Conservation (phyloP, 768 basidiomycete genomes). For the Collybiopsis luxurians region DNA sequence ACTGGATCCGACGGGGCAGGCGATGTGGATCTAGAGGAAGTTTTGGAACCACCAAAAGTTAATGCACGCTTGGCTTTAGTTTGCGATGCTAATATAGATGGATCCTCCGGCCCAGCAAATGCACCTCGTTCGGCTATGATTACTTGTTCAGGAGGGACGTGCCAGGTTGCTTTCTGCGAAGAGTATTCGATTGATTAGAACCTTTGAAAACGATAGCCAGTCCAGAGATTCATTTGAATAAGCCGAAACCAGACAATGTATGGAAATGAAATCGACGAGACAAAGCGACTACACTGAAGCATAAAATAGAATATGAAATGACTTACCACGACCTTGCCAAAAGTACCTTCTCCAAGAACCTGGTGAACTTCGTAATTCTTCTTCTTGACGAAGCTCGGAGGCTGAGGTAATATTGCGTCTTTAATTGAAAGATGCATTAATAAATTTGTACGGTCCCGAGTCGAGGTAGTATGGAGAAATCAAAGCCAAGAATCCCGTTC, state of each 20-base stretch:
- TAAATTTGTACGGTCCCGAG: no score
- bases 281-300: not conserved
- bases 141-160: slow-evolving; percentile 62
- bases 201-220: no score
- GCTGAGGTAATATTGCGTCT: slow-evolving; percentile 74
- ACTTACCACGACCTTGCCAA: slow-evolving; percentile 86
- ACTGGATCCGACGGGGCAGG: slow-evolving; percentile 19
- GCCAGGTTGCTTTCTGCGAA: slow-evolving; percentile 69
- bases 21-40: slow-evolving; percentile 15
- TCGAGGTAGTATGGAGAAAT: no score
- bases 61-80: slow-evolving; percentile 12
- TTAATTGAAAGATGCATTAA: slow-evolving; percentile 40
- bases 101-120: slow-evolving; percentile 14
- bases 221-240: no score
- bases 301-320: slow-evolving; percentile 10
- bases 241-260: no score
- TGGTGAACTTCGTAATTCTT: slow-evolving; percentile 73
- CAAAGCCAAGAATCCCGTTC: no score
- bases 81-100: slow-evolving; percentile 11
- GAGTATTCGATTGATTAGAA: not conserved
- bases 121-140: slow-evolving; percentile 59
- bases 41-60: slow-evolving; percentile 21
- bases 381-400: slow-evolving; percentile 85
- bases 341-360: slow-evolving; percentile 78
- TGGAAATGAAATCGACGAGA: slow-evolving; percentile 1